A percentile compares a stretch with the other conserved stretches of the same genome.
phyloP scores from a whole-genome alignment of 139 green algal species.

The Chlorella sp. region DNA sequence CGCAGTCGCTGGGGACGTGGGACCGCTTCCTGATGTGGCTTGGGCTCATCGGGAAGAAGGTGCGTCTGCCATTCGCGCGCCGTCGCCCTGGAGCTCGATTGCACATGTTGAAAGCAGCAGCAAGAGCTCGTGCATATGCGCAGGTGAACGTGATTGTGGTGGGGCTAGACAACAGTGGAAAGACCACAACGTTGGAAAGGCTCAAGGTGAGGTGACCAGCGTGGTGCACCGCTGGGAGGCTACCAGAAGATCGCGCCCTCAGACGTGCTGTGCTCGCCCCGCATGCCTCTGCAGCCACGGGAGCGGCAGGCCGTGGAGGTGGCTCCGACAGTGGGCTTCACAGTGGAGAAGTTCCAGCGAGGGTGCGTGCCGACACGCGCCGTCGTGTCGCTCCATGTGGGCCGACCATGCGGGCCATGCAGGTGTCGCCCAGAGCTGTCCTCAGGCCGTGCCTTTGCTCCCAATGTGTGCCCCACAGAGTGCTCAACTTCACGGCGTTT shows the following conservation, averaged over 20 bases:
- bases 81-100: too few relatives aligned
- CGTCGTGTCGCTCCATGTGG: not conserved
- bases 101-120: too few relatives aligned
- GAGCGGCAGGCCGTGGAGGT: constrained; percentile 41
- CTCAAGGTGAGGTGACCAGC: constrained; percentile 68
- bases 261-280: too few relatives aligned
- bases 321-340: constrained; percentile 68
- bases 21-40: constrained; percentile 18
- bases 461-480: too few relatives aligned
- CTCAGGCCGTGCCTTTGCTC: not conserved
- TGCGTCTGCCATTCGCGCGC: too few relatives aligned
- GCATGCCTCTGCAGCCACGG: constrained; percentile 41
- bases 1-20: constrained; percentile 15
- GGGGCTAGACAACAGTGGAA: constrained; percentile 77
- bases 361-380: constrained; percentile 35
- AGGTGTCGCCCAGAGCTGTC: not conserved
- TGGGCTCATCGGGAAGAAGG: constrained; percentile 21
- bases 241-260: too few relatives aligned
- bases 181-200: constrained; percentile 69
- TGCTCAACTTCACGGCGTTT: constrained; percentile 72
- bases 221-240: too few relatives aligned
- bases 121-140: too few relatives aligned
- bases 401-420: not conserved
- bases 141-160: constrained; percentile 77
- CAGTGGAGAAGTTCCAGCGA: constrained; percentile 57